Evolutionary conservation across 202 grass and related monocot species (phyloP).

Genomic region (Tripidium arundinaceum): DNA sequence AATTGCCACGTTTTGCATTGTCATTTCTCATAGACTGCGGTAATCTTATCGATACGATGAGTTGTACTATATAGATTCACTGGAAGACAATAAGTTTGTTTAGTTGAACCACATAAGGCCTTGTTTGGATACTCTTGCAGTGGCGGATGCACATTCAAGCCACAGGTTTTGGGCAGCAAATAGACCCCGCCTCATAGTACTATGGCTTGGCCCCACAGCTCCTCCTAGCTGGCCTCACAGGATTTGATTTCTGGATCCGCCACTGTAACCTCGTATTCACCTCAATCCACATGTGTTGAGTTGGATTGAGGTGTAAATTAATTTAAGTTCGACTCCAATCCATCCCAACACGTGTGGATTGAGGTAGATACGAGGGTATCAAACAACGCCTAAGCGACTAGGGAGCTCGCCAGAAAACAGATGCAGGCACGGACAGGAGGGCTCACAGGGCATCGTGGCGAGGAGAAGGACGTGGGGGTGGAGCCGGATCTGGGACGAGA

Average conservation of each 20-base stretch:
- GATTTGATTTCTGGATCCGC: too few species aligned
- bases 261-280: too few species aligned
- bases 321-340: background rate
- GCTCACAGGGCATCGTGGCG: conserved; percentile 81
- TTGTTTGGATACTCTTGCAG: background rate
- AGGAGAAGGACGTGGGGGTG: conserved; percentile 66
- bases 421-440: background rate
- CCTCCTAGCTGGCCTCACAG: too few species aligned
- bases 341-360: background rate
- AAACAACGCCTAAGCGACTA: background rate
- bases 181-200: too few species aligned
- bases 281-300: background rate
- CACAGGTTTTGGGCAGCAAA: too few species aligned
- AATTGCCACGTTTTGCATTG: background rate
- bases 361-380: background rate
- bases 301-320: background rate
- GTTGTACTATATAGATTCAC: background rate
- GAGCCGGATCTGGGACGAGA: conserved; percentile 89
- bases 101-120: background rate
- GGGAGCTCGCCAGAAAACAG: background rate
- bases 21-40: background rate
- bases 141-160: too few species aligned
- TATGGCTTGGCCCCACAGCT: too few species aligned
- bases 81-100: background rate
- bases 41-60: background rate